Percentiles rank a stretch among this genome's conserved stretches.
Evolutionary conservation across 495 filamentous ascomycete genomes (phyloP).

Genomic region (Thermochaetoides thermophila): DNA sequence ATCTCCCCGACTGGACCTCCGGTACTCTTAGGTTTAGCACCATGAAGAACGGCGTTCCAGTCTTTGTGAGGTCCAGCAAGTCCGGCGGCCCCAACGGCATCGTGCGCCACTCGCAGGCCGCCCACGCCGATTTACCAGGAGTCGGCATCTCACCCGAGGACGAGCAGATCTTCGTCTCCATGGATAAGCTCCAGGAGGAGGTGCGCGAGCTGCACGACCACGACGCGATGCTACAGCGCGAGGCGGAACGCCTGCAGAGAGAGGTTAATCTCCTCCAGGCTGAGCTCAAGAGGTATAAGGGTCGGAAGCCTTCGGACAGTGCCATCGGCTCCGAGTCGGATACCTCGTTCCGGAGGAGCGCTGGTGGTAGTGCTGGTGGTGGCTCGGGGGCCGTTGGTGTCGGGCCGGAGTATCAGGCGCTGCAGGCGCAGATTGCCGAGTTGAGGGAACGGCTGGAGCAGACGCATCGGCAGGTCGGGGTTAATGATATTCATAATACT

Average conservation of each 20-base stretch:
- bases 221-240: slow-evolving; percentile 31
- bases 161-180: slow-evolving; percentile 34
- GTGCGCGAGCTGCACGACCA: slow-evolving; percentile 34
- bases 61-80: slow-evolving; percentile 25
- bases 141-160: slow-evolving; percentile 30
- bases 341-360: slow-evolving; percentile 23
- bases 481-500: slow-evolving; percentile 31
- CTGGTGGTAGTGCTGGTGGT: no score
- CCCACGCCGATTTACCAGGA: slow-evolving; percentile 25
- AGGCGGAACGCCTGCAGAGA: slow-evolving; percentile 32
- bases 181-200: slow-evolving; percentile 41
- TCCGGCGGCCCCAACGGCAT: no score
- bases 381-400: slow-evolving; percentile 18
- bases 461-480: slow-evolving; percentile 29
- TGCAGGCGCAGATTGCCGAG: no score
- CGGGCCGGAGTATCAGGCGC: slow-evolving; percentile 29
- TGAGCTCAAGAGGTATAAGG: slow-evolving; percentile 25
- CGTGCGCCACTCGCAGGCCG: slow-evolving; percentile 13
- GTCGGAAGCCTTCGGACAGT: slow-evolving; percentile 24
- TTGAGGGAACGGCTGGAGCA: slow-evolving; percentile 29
- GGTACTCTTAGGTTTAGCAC: slow-evolving; percentile 29
- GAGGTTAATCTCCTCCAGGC: slow-evolving; percentile 29
- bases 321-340: slow-evolving; percentile 34
- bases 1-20: slow-evolving; percentile 32
- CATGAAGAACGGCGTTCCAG: slow-evolving; percentile 30